Conservation (phyloP, 768 basidiomycete species). For the Pleurotus sapidus region DNA sequence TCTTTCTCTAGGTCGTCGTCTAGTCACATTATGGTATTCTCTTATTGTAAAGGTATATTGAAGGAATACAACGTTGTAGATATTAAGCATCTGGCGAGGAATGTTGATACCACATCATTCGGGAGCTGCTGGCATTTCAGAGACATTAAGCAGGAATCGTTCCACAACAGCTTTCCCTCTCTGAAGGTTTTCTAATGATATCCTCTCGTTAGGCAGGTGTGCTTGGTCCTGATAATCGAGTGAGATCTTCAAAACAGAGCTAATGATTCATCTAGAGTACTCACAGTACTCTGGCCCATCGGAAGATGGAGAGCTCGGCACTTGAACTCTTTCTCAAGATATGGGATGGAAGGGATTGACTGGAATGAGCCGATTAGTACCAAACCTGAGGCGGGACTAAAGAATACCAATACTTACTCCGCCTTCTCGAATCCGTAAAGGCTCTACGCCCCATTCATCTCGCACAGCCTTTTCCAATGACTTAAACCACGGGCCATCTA, state of each 20-base stretch:
- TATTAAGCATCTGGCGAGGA: no score
- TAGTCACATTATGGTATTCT: not conserved
- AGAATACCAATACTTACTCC: constrained; percentile 53
- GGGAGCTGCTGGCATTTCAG: constrained; percentile 18
- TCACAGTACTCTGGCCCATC: constrained; percentile 86
- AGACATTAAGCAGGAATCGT: constrained; percentile 62
- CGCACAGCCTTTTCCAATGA: constrained; percentile 79
- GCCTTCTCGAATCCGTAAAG: constrained; percentile 89
- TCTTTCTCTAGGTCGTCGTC: constrained; percentile 1
- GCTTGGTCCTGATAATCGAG: constrained; percentile 67
- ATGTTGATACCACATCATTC: no score
- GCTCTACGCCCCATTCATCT: constrained; percentile 85
- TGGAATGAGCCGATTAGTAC: constrained; percentile 24
- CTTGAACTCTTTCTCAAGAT: constrained; percentile 86
- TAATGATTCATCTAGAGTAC: constrained; percentile 17
- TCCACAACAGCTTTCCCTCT: constrained; percentile 77
- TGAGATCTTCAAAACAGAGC: not conserved
- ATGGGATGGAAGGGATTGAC: constrained; percentile 94
- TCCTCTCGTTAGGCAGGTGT: constrained; percentile 91
- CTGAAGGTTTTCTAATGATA: constrained; percentile 78
- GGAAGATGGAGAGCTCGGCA: constrained; percentile 93
- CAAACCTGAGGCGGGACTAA: not conserved
- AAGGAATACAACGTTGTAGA: no score
- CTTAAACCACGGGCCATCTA: constrained; percentile 83
- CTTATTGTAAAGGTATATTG: no score